Conservation (phyloP, 2,329 filamentous ascomycete species). For the Botrytis paeoniae region DNA sequence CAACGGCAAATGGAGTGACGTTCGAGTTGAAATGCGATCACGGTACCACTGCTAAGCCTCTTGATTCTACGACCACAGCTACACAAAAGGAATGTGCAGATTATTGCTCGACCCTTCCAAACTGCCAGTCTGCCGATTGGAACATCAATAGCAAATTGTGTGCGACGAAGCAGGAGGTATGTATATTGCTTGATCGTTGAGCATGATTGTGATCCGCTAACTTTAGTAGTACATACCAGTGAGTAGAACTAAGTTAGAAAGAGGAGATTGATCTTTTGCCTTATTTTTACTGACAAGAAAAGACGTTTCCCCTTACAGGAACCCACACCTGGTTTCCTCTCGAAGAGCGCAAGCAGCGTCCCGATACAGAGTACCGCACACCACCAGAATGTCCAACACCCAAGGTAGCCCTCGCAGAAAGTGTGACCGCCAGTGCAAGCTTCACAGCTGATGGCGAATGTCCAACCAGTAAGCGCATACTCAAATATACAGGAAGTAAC, state of each 20-base stretch:
- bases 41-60: neutral
- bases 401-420: neutral
- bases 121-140: neutral
- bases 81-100: conserved; percentile 10
- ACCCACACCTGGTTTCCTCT: conserved; percentile 15
- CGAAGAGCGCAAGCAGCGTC: conserved; percentile 1
- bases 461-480: neutral
- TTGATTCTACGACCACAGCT: neutral
- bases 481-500: neutral
- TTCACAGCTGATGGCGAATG: conserved; percentile 7
- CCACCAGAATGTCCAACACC: neutral
- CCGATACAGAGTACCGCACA: neutral
- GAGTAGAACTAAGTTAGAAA: neutral
- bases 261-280: neutral
- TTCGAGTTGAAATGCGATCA: conserved; percentile 7
- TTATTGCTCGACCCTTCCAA: neutral
- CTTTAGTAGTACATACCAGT: conserved; percentile 14
- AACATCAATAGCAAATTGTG: neutral
- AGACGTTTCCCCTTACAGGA: conserved; percentile 5
- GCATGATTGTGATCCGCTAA: neutral
- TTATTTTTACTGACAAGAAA: neutral
- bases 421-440: neutral
- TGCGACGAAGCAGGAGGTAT: conserved; percentile 6
- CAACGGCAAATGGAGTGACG: conserved; percentile 5
- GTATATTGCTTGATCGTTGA: neutral